phyloP scores from a whole-genome alignment of 73 alveolate genomes.

The Paramecium sexaurelia region DNA sequence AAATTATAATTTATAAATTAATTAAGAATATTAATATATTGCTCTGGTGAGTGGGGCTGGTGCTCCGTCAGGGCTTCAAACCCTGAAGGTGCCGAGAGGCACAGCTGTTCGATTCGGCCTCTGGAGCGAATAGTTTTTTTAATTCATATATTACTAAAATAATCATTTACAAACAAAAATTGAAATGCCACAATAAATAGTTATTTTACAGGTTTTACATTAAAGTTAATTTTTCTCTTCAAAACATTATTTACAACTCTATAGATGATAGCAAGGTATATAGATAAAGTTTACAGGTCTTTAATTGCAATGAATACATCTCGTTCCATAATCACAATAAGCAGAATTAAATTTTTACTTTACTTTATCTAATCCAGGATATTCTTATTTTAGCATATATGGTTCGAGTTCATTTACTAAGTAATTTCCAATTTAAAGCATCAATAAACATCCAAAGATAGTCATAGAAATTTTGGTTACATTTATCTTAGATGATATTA shows the following conservation, averaged over 20 bases:
- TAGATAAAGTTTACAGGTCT: not conserved
- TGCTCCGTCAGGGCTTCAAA: slow-evolving; percentile 60
- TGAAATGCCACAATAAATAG: not conserved
- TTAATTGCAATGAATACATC: not conserved
- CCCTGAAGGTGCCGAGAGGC: slow-evolving; percentile 64
- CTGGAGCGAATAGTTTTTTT: slow-evolving; percentile 44
- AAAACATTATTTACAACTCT: not conserved
- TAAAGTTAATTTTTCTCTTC: not conserved
- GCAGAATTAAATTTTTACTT: not conserved
- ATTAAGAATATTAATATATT: not conserved
- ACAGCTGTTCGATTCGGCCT: slow-evolving; percentile 62
- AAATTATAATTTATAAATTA: not conserved
- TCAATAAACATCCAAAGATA: not conserved
- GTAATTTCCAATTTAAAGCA: not conserved
- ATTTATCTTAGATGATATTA: not conserved
- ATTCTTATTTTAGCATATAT: not conserved
- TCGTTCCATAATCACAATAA: not conserved
- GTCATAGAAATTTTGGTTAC: not conserved
- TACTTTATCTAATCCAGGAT: slow-evolving; percentile 13
- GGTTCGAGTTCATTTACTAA: not conserved
- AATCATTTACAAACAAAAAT: slow-evolving; percentile 10
- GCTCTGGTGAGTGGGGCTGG: slow-evolving; percentile 65
- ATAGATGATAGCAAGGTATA: slow-evolving; percentile 3
- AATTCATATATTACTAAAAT: not conserved
- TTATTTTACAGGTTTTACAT: slow-evolving; percentile 9